phyloP scores from a whole-genome alignment of 208 protist species.

The Trypanosoma lewisi region DNA sequence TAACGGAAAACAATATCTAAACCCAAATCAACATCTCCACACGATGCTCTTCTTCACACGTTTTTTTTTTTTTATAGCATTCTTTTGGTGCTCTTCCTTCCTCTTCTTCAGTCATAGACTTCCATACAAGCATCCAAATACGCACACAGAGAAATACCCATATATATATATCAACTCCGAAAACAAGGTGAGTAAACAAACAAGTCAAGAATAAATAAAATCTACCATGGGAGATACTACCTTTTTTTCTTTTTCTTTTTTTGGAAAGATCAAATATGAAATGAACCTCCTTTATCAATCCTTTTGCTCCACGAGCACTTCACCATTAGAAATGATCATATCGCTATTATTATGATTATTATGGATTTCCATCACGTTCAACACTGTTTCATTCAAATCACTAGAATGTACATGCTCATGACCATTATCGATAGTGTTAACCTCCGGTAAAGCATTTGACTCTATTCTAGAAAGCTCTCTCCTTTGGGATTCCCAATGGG shows the following conservation, averaged over 20 bases:
- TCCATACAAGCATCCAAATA: background rate
- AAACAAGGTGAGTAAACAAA: too few species aligned
- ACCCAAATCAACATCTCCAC: too few species aligned
- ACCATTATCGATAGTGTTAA: background rate
- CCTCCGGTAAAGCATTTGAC: background rate
- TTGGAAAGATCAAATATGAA: too few species aligned
- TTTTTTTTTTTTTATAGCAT: background rate
- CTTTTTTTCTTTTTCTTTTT: too few species aligned
- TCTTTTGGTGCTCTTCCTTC: background rate
- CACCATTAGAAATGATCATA: background rate
- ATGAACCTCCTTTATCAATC: background rate
- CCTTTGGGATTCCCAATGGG: slow-evolving; percentile 12
- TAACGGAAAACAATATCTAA: too few species aligned
- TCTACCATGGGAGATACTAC: too few species aligned
- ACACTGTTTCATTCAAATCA: background rate
- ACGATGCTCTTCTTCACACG: too few species aligned
- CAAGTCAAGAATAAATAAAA: too few species aligned
- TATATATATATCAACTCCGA: background rate
- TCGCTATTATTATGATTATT: background rate
- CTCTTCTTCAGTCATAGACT: background rate
- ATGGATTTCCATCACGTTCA: background rate
- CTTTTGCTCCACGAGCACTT: background rate
- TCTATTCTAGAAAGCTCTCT: background rate
- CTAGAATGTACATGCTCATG: background rate
- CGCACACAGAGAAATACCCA: slow-evolving; percentile 7